Percentiles rank a stretch among this genome's conserved stretches.
These are phyloP conservation scores for Carex parvula DNA, from an alignment of 176 grass and related monocot species.

Conservation along the genomic window DNA sequence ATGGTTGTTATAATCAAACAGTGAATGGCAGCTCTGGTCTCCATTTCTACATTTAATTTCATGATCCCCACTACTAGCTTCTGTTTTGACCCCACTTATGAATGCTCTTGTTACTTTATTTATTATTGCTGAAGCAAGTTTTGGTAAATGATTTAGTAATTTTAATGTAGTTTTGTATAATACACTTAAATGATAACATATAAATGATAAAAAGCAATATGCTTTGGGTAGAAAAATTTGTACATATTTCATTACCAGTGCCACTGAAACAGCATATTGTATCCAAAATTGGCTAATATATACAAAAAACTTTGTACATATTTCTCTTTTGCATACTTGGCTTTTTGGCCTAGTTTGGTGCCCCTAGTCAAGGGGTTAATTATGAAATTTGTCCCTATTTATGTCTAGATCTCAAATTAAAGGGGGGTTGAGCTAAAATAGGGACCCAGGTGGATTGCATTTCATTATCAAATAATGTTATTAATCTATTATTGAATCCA, in stretches of 20 bases:
- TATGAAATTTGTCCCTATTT: slow-evolving; percentile 9
- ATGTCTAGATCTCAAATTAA: too few species aligned
- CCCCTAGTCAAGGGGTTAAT: slow-evolving; percentile 13
- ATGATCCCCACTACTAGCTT: slow-evolving; percentile 4
- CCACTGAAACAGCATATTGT: too few species aligned
- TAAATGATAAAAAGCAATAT: too few species aligned
- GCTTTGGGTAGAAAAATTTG: neutral
- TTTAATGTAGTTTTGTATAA: neutral
- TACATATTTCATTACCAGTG: too few species aligned
- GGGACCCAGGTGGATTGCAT: slow-evolving; percentile 27
- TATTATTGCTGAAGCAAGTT: neutral
- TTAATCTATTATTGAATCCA: neutral
- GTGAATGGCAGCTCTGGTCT: slow-evolving; percentile 23
- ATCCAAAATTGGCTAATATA: neutral
- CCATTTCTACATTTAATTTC: slow-evolving; percentile 19
- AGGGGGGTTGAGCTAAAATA: neutral
- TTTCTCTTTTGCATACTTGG: neutral
- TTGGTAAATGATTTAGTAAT: neutral
- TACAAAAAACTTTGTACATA: neutral
- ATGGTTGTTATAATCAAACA: slow-evolving; percentile 11
- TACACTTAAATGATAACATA: neutral
- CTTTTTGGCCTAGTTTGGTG: slow-evolving; percentile 6
- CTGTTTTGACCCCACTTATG: neutral
- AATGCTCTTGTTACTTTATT: too few species aligned
- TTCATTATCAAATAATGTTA: slow-evolving; percentile 23